phyloP scores from a whole-genome alignment of 345 rosid species.

The Syzygium jambos region DNA sequence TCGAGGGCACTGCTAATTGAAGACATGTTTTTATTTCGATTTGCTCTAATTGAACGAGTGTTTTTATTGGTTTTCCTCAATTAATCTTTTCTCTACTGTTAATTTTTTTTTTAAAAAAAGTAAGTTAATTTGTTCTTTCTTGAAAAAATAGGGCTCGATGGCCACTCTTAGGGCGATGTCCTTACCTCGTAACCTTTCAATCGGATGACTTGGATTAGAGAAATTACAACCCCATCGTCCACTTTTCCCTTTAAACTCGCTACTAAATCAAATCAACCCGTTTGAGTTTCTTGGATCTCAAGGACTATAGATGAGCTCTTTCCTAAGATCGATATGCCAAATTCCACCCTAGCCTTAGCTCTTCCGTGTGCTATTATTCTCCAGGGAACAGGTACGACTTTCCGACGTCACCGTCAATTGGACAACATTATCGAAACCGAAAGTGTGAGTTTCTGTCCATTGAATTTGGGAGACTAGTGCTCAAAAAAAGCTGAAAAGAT shows the following conservation, averaged over 20 bases:
- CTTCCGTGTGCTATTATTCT: background rate
- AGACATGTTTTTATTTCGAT: background rate
- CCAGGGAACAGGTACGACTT: background rate
- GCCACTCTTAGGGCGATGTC: background rate
- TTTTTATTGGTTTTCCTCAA: background rate
- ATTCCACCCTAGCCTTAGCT: background rate
- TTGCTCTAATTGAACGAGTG: background rate
- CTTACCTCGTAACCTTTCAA: background rate
- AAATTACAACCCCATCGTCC: background rate
- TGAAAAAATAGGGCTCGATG: background rate
- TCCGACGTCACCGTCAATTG: background rate
- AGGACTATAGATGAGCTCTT: background rate
- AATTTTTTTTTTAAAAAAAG: background rate
- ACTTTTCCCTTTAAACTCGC: background rate
- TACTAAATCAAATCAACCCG: background rate
- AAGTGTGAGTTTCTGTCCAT: background rate
- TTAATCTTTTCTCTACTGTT: background rate
- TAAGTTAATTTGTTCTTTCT: background rate
- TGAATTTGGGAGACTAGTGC: background rate
- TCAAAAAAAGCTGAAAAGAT: background rate
- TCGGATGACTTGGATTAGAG: background rate
- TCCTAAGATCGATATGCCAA: background rate
- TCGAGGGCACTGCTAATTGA: background rate
- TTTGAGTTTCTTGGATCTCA: background rate
- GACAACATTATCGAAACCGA: background rate